phyloP scores from a whole-genome alignment of 2,329 filamentous ascomycete genomes.

The Cryphonectria japonica region DNA sequence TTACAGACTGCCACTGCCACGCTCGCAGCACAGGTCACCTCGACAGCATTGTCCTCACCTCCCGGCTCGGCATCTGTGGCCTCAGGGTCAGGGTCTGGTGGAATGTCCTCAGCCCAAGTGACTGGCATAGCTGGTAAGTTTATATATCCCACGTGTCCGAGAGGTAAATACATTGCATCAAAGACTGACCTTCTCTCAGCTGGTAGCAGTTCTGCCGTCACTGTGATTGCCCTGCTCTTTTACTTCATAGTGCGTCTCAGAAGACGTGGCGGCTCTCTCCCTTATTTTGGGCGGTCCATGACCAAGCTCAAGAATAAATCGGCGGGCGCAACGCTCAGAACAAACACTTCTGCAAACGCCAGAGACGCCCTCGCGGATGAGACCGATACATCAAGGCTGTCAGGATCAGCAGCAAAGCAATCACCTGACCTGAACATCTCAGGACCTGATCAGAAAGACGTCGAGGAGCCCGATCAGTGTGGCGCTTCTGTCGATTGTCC shows the following conservation, averaged over 20 bases:
- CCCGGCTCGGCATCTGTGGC: not conserved
- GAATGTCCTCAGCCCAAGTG: conserved; percentile 16
- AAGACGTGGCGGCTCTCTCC: conserved; percentile 7
- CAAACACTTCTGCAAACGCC: not conserved
- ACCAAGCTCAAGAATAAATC: not conserved
- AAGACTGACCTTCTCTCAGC: conserved; percentile 11
- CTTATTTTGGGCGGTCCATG: not conserved
- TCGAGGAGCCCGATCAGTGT: conserved; percentile 9
- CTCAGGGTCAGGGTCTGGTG: not conserved
- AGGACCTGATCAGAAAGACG: not conserved
- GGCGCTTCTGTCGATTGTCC: conserved; percentile 18
- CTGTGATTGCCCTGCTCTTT: conserved; percentile 10
- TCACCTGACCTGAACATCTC: not conserved
- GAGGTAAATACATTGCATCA: not conserved
- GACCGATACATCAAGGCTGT: not conserved
- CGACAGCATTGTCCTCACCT: not conserved
- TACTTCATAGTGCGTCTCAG: conserved; percentile 12
- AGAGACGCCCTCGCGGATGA: not conserved
- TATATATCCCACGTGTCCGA: no score
- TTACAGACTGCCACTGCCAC: not conserved
- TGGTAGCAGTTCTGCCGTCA: conserved; percentile 16
- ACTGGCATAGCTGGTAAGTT: conserved; percentile 21
- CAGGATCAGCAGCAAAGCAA: not conserved
- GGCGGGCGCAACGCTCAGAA: not conserved
- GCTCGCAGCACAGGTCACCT: not conserved